Evolutionary conservation across 768 basidiomycete genomes (phyloP), one percentile per base, ranked within the genome.

Genomic region (Asterophora parasitica): DNA sequence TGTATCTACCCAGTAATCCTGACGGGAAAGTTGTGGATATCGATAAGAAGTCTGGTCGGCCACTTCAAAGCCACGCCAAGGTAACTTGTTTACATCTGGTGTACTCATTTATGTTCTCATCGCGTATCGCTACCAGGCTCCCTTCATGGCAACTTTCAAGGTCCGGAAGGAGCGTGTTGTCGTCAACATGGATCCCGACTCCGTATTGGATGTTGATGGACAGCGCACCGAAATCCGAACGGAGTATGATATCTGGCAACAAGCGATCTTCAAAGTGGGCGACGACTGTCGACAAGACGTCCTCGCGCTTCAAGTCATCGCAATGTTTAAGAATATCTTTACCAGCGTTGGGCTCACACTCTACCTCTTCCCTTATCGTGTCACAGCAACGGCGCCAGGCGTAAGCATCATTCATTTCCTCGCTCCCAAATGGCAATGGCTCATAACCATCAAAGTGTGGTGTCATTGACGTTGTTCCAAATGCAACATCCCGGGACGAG

Each of bases 61-160:
- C 96, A 0, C 70, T 99, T 20, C 96, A 99, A 66, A 93, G 90
- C 62, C 96, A 99, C 58, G 96, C 96, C 10, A 99, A 99, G 77
- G 94, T 91, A 43, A 12, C 15, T 4, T 16, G 31, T 32, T 43
- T 36, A 2, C 7, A 42, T 12, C 10, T 4, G 17, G 11, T 37
- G 35, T n/a, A 32, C 11, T 33, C 35, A 37, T n/a, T n/a, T n/a
- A n/a, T 15, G 23, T 44, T 35, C 28, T 49, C 15, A 37, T 45
- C 17, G 42, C 23, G 6, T 3, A 26, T 31, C 38, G 46, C 32
- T 30, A 27, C n/a, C 50, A 97, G 93, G 94, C 96, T 8, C 96
- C 96, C 0, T 99, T 99, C 72, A 98, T 99, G 96, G 96, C 96
- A 0, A 97, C 95, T 0, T 99, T 99, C 77, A 96, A 95, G 73